Evolutionary conservation across 306 rosid genomes (phyloP).

Genomic region (Acmispon strigosus): DNA sequence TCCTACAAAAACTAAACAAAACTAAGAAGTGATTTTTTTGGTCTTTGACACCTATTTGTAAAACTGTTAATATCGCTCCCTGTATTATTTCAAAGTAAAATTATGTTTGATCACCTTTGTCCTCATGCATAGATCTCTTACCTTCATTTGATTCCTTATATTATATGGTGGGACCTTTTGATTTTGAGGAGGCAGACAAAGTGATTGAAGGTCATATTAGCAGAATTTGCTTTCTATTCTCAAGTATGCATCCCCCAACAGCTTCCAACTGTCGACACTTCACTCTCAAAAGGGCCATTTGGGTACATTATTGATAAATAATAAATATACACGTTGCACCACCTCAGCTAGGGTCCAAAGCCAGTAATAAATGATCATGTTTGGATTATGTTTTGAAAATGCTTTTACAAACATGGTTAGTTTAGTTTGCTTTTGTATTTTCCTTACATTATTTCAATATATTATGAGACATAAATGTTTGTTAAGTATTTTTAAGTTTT

Average conservation of each 20-base stretch:
- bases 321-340: background rate
- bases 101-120: background rate
- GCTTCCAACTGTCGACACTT: background rate
- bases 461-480: too few species aligned
- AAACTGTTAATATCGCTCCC: too few species aligned
- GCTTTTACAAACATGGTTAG: too few species aligned
- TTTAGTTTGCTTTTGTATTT: too few species aligned
- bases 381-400: too few species aligned
- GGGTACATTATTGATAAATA: background rate
- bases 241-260: constrained; percentile 23
- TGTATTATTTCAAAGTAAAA: background rate
- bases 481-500: too few species aligned
- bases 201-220: constrained; percentile 14
- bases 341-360: background rate
- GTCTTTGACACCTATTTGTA: too few species aligned
- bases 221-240: constrained; percentile 25
- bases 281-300: background rate
- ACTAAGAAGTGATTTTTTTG: too few species aligned
- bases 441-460: too few species aligned
- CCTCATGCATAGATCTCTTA: background rate
- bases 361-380: too few species aligned
- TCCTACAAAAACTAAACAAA: too few species aligned
- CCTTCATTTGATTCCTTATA: constrained; percentile 6
- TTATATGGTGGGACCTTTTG: constrained; percentile 21
- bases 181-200: constrained; percentile 25